phyloP scores from a whole-genome alignment of 768 basidiomycete species.

The Coprinopsis cinerea region DNA sequence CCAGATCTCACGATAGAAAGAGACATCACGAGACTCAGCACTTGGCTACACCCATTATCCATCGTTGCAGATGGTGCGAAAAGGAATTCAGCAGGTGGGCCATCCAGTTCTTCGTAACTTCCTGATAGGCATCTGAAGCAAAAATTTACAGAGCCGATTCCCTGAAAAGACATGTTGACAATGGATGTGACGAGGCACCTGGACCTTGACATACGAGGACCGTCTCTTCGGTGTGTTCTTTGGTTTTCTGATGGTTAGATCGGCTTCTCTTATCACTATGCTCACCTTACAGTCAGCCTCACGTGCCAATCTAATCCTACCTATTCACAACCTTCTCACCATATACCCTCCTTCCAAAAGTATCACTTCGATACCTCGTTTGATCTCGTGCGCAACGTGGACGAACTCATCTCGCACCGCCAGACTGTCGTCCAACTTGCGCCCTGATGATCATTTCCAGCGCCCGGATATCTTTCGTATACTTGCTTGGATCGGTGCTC shows the following conservation, averaged over 20 bases:
- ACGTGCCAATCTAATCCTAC: background rate
- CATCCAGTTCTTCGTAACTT: conserved; percentile 9
- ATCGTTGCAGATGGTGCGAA: conserved; percentile 66
- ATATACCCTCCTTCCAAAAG: background rate
- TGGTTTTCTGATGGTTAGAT: conserved; percentile 15
- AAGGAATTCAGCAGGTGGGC: conserved; percentile 71
- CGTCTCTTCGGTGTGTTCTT: conserved; percentile 7
- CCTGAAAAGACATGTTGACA: conserved; percentile 76
- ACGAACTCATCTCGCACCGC: background rate
- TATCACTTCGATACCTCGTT: conserved; percentile 1
- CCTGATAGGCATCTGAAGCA: conserved; percentile 9
- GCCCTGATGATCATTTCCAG: background rate
- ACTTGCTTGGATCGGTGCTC: background rate
- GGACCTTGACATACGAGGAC: conserved; percentile 14
- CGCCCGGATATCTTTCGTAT: no score
- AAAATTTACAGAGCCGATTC: conserved; percentile 47
- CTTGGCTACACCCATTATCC: conserved; percentile 53
- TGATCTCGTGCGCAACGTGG: background rate
- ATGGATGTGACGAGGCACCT: conserved; percentile 65
- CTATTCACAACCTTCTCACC: background rate
- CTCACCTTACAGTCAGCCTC: conserved; percentile 2
- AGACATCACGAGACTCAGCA: conserved; percentile 79
- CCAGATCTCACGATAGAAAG: conserved; percentile 75
- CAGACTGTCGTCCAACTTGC: background rate
- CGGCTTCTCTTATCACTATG: conserved; percentile 16